Conservation (phyloP, 306 rosid genomes). For the Vigna unguiculata region DNA sequence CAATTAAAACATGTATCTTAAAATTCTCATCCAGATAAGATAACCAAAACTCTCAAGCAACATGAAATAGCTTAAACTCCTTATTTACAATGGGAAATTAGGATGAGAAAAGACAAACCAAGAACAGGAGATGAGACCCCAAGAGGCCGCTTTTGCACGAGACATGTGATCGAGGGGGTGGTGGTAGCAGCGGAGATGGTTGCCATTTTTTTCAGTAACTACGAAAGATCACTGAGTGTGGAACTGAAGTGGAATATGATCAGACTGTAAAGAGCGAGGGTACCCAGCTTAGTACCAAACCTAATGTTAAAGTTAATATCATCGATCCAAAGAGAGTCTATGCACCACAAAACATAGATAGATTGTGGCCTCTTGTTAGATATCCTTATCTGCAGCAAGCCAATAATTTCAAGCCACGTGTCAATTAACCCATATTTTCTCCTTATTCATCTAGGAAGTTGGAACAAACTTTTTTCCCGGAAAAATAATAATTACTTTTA, state of each 20-base stretch:
- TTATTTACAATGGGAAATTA: background rate
- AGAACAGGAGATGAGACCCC: constrained; percentile 63
- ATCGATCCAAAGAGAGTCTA: constrained; percentile 38
- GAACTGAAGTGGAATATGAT: constrained; percentile 13
- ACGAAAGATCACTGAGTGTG: constrained; percentile 17
- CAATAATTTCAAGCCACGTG: constrained; percentile 65
- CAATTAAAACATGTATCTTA: background rate
- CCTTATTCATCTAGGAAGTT: background rate
- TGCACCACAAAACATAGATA: constrained; percentile 68
- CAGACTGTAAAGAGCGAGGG: background rate
- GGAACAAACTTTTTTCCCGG: background rate
- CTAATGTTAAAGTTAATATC: constrained; percentile 46
- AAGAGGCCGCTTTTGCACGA: constrained; percentile 61
- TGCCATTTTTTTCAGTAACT: constrained; percentile 64
- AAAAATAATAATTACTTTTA: background rate
- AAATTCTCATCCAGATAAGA: background rate
- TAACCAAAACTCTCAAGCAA: background rate
- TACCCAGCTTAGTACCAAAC: background rate
- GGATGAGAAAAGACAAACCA: constrained; percentile 54
- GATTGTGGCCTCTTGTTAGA: constrained; percentile 56
- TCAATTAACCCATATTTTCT: constrained; percentile 46
- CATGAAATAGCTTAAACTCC: background rate
- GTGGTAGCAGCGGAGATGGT: constrained; percentile 67
- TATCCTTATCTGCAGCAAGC: constrained; percentile 64
- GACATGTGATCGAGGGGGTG: constrained; percentile 59